Percentiles rank a stretch among this genome's conserved stretches.
Evolutionary conservation across 768 basidiomycete species (phyloP).

Genomic region (Calocybe cyanea): DNA sequence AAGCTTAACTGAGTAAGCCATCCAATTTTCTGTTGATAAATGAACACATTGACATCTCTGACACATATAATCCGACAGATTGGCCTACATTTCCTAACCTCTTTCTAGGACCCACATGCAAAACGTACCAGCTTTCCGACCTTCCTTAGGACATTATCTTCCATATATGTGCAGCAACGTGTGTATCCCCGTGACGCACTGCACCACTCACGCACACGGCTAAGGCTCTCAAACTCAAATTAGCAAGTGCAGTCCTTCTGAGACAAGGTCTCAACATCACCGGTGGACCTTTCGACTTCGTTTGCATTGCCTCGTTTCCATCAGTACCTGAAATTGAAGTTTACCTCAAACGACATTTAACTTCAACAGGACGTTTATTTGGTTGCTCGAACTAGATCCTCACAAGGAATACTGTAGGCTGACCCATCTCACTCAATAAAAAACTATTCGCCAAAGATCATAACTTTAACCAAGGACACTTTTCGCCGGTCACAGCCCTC

Average conservation of each 20-base stretch:
- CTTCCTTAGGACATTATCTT: neutral
- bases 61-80: conserved; percentile 1
- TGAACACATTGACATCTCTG: neutral
- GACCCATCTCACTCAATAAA: conserved; percentile 1
- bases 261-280: neutral
- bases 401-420: neutral
- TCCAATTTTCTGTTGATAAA: neutral
- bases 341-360: neutral
- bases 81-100: neutral
- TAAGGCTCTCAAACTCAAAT: too few relatives aligned
- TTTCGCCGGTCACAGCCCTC: conserved; percentile 4
- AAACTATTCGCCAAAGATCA: conserved; percentile 3
- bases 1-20: conserved; percentile 2
- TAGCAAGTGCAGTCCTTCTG: neutral
- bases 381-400: neutral
- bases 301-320: neutral
- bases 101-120: neutral
- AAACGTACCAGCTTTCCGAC: neutral
- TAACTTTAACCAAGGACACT: conserved; percentile 2
- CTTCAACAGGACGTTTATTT: conserved; percentile 5
- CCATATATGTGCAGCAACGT: neutral
- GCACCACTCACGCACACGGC: too few relatives aligned
- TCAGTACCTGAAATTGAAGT: neutral
- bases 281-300: neutral
- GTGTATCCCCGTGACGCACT: too few relatives aligned